phyloP scores from a whole-genome alignment of 257 asterid genomes.

The Euphrasia confusa region DNA sequence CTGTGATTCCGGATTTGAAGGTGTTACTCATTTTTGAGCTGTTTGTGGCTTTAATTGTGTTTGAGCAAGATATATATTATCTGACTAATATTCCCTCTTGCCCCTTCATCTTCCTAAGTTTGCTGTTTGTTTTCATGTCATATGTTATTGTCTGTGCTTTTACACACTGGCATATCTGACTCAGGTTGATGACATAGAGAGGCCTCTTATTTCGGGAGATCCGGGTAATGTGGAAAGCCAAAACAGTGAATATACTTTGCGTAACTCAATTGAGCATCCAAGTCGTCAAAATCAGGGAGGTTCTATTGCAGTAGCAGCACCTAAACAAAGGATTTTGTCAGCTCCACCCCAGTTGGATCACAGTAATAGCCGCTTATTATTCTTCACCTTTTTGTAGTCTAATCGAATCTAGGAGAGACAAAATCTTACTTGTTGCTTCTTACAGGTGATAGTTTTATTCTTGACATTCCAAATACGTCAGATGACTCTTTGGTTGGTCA shows the following conservation, averaged over 20 bases:
- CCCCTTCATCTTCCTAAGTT: background rate
- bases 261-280: constrained; percentile 35
- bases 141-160: constrained; percentile 13
- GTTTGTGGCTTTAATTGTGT: background rate
- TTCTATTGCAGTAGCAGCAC: constrained; percentile 37
- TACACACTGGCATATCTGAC: constrained; percentile 20
- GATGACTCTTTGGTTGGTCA: constrained; percentile 45
- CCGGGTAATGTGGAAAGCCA: constrained; percentile 37
- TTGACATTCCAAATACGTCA: constrained; percentile 67
- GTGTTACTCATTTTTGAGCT: background rate
- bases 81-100: constrained; percentile 6
- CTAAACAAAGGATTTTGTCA: constrained; percentile 48
- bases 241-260: constrained; percentile 40
- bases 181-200: constrained; percentile 79
- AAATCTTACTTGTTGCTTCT: constrained; percentile 26
- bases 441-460: constrained; percentile 86
- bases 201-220: constrained; percentile 83
- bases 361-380: constrained; percentile 40
- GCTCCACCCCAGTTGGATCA: constrained; percentile 51
- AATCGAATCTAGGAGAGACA: constrained; percentile 11
- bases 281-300: constrained; percentile 38
- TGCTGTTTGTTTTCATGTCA: constrained; percentile 8
- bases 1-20: background rate
- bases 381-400: constrained; percentile 6
- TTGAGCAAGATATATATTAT: constrained; percentile 7